Evolutionary conservation across 2,329 filamentous ascomycete species (phyloP).

Genomic region (Elsinoe necatrix): DNA sequence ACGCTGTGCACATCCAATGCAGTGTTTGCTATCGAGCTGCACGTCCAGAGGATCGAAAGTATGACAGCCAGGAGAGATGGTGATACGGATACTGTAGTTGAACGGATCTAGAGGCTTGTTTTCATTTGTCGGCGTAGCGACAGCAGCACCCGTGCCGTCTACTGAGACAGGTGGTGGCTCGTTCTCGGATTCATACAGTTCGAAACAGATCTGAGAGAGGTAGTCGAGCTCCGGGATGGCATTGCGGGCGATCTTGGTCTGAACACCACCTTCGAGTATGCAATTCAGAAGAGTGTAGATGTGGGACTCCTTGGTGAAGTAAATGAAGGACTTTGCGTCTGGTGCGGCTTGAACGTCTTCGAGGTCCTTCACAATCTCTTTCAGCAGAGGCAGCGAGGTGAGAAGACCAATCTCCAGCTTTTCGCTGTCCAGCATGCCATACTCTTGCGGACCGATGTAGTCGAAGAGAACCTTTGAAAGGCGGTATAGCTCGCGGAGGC

Average conservation of each 20-base stretch:
- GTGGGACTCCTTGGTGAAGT: conserved; percentile 98
- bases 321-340: conserved; percentile 92
- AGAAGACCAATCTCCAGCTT: conserved; percentile 97
- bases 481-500: conserved; percentile 85
- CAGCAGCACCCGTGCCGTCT: conserved; percentile 16
- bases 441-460: conserved; percentile 97
- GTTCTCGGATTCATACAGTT: conserved; percentile 92
- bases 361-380: conserved; percentile 92
- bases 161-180: conserved; percentile 24
- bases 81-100: conserved; percentile 93
- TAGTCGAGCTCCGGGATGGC: conserved; percentile 97
- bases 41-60: conserved; percentile 94
- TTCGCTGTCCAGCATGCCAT: conserved; percentile 89
- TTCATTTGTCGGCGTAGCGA: conserved; percentile 26
- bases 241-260: conserved; percentile 91
- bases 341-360: conserved; percentile 95
- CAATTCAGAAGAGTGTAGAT: conserved; percentile 98
- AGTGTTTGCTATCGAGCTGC: conserved; percentile 90
- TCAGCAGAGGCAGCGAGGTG: conserved; percentile 84
- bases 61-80: conserved; percentile 90
- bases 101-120: conserved; percentile 61
- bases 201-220: conserved; percentile 93
- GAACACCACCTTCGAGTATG: conserved; percentile 91
- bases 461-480: conserved; percentile 93
- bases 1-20: conserved; percentile 87